Evolutionary conservation across 2,329 filamentous ascomycete species (phyloP), one percentile per base, ranked within the genome.

Genomic region (Orbilia javanica): DNA sequence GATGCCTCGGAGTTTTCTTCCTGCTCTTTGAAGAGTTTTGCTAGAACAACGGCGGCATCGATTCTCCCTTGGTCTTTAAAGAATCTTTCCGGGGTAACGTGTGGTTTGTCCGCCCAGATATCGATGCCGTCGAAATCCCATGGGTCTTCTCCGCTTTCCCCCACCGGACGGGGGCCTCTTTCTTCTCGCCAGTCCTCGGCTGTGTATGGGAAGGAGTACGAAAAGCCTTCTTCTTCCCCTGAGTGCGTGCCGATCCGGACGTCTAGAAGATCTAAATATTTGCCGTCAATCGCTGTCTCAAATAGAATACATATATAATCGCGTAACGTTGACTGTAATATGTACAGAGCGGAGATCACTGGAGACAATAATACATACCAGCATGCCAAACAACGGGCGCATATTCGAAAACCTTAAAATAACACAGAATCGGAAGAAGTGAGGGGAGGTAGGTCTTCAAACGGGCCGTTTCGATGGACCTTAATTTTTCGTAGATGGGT

Each of bases 381-480:
- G 29, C 8, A 39, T 60, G 29, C 53, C 53, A 60, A 25, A 22
- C 0, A 1, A 39, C 22, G 10, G 53, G 53, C 4, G 53, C 53
- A 60, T 60, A 60, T 2, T 60, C 53, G 8, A 60, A 18, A 39
- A 20, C 3, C n/a, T 39, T 15, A 20, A 60, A 60, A 13, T 60
- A 60, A 2, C 25, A 3, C n/a, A 20, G 29, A n/a, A 60, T 60
- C 20, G 53, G 53, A n/a, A 60, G 31, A 18, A 60, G 2, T 15
- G 29, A 39, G 2, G 53, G 53, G 20, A 60, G 29, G n/a, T 60
- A 60, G 0, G 53, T 5, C 13, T 60, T 60, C 10, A 60, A 11
- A 11, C 53, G 29, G 7, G n/a, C 0, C 1, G 39, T 22, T 22
- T 60, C 53, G 4, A 60, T 31, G 3, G 53, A 31, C 18, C 39